A percentile compares a stretch with the other conserved stretches of the same genome.
Conservation (phyloP, 495 filamentous ascomycete genomes). For the Thermothielavioides terrestris region DNA sequence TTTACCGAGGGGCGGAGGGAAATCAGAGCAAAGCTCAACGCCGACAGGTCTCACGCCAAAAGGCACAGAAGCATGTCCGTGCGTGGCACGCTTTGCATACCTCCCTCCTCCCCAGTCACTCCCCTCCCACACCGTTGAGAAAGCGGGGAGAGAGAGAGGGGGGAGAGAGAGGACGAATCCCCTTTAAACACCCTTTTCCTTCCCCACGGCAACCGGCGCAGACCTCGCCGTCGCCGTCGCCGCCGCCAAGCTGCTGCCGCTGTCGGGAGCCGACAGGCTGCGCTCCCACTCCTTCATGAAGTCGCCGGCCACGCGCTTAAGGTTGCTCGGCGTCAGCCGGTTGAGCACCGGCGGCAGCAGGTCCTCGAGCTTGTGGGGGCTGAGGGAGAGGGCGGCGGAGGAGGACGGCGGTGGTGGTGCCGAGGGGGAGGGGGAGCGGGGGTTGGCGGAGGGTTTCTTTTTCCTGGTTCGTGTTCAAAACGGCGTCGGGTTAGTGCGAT, state of each 20-base stretch:
- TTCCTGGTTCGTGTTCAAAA: constrained; percentile 12
- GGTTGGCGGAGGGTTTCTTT: constrained; percentile 17
- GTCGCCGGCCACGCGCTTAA: constrained; percentile 59
- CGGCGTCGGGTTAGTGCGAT: neutral
- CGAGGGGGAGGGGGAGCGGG: neutral
- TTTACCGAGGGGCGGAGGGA: too few relatives aligned
- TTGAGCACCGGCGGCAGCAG: constrained; percentile 55
- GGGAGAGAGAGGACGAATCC: neutral
- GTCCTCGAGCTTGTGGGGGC: constrained; percentile 42
- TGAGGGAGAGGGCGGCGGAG: neutral
- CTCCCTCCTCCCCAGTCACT: too few relatives aligned
- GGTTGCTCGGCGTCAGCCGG: constrained; percentile 55
- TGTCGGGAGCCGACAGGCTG: constrained; percentile 27
- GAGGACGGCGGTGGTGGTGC: neutral
- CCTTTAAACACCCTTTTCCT: constrained; percentile 5
- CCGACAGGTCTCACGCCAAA: too few relatives aligned
- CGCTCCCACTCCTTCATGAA: constrained; percentile 77
- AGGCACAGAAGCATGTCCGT: too few relatives aligned
- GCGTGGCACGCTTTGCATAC: too few relatives aligned
- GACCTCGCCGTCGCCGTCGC: neutral
- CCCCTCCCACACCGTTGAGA: too few relatives aligned
- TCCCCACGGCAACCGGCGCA: neutral
- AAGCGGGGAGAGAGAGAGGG: neutral
- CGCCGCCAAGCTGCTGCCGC: too few relatives aligned
- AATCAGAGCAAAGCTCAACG: too few relatives aligned